These are phyloP conservation scores for Aspergillus nanangensis DNA, from an alignment of 495 filamentous ascomycete species.

Conservation along the genomic window DNA sequence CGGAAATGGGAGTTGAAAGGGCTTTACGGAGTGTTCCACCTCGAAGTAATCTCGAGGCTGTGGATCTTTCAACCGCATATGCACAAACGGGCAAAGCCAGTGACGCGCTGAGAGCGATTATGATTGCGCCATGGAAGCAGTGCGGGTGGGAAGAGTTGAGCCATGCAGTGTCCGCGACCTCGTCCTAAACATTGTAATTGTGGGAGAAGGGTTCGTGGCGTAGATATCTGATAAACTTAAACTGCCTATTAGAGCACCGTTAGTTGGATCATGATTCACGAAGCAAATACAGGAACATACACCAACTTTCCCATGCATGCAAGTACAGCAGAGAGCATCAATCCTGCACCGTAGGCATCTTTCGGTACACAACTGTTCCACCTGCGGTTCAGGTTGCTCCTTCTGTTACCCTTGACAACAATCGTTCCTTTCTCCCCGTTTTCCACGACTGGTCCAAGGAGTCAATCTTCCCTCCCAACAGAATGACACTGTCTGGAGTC, in stretches of 20 bases:
- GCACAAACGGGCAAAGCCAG: conserved; percentile 64
- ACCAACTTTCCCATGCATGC: too few species aligned
- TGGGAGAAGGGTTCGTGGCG: too few species aligned
- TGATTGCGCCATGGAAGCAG: conserved; percentile 74
- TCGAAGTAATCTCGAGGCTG: conserved; percentile 58
- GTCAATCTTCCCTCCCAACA: conserved; percentile 88
- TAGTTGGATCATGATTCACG: too few species aligned
- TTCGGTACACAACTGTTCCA: background rate
- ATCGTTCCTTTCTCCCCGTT: conserved; percentile 61
- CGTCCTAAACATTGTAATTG: too few species aligned
- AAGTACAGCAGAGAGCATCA: too few species aligned
- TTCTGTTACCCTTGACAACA: conserved; percentile 55
- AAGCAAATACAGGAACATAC: too few species aligned
- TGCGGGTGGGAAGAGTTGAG: conserved; percentile 57
- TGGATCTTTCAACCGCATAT: conserved; percentile 69
- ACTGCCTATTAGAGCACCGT: too few species aligned
- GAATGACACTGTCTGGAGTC: conserved; percentile 53
- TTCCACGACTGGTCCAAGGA: conserved; percentile 71
- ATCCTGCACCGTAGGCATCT: too few species aligned
- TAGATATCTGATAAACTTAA: too few species aligned
- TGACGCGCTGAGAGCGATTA: conserved; percentile 72
- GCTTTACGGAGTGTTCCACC: conserved; percentile 71
- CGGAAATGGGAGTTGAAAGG: conserved; percentile 76
- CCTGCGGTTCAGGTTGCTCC: conserved; percentile 4
- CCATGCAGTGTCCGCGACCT: conserved; percentile 18